A percentile compares a stretch with the other conserved stretches of the same genome.
Conservation (phyloP, 768 basidiomycete species). For the Pisolithus orientalis region DNA sequence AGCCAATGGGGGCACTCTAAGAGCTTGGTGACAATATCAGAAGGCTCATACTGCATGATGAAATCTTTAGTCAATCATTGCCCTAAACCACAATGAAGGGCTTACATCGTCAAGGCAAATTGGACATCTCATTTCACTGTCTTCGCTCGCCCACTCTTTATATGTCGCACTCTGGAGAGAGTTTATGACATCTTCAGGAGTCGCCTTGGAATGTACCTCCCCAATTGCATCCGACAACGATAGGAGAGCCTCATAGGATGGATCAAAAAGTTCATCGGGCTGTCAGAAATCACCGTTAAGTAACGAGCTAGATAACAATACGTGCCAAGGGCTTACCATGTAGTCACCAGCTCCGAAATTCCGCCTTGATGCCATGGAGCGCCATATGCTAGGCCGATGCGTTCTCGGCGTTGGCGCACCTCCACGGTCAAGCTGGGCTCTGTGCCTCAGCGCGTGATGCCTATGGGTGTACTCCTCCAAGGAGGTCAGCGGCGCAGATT, state of each 20-base stretch:
- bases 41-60: conserved; percentile 48
- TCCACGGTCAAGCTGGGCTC: conserved; percentile 22
- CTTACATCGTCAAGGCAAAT: conserved; percentile 82
- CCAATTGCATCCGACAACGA: conserved; percentile 55
- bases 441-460: conserved; percentile 19
- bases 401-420: conserved; percentile 14
- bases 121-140: conserved; percentile 71
- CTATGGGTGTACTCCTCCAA: conserved; percentile 19
- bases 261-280: conserved; percentile 74
- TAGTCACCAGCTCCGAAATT: conserved; percentile 34
- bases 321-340: conserved; percentile 37
- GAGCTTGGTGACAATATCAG: conserved; percentile 61
- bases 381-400: conserved; percentile 17
- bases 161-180: conserved; percentile 55
- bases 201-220: conserved; percentile 61
- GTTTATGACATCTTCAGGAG: conserved; percentile 55
- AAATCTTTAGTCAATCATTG: not conserved
- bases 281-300: conserved; percentile 20
- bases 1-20: conserved; percentile 75
- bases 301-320: conserved; percentile 3
- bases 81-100: conserved; percentile 6
- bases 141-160: conserved; percentile 60
- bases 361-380: conserved; percentile 16
- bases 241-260: conserved; percentile 67
- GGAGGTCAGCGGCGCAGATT: not conserved